Conservation (phyloP, 2,329 filamentous ascomycete genomes). For the Amylocarpus encephaloides region DNA sequence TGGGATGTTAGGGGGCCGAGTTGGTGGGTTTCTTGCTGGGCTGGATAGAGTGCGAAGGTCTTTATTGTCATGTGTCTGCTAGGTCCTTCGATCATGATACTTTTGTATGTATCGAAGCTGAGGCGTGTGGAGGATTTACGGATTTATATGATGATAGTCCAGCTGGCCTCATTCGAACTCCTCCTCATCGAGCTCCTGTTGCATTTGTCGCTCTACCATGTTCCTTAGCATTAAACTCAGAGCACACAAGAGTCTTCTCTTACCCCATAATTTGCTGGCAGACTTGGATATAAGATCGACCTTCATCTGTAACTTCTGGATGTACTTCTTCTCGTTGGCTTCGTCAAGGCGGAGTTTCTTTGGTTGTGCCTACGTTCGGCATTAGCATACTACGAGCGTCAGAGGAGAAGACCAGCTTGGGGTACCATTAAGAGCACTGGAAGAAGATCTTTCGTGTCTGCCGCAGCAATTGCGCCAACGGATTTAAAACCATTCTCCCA, state of each 20-base stretch:
- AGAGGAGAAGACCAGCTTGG: background rate
- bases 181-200: no score
- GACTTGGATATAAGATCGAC: conserved; percentile 62
- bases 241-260: background rate
- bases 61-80: no score
- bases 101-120: no score
- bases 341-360: conserved; percentile 53
- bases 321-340: conserved; percentile 52
- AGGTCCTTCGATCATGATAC: no score
- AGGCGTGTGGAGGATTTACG: no score
- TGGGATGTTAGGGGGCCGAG: no score
- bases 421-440: conserved; percentile 65
- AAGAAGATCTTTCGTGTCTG: conserved; percentile 59
- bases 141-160: no score
- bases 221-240: no score
- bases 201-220: no score
- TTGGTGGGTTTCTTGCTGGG: no score
- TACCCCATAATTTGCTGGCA: conserved; percentile 61
- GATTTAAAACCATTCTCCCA: conserved; percentile 72
- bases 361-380: conserved; percentile 51
- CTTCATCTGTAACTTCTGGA: conserved; percentile 58
- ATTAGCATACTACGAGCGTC: conserved; percentile 4
- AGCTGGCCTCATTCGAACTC: no score
- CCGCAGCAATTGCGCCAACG: conserved; percentile 61
- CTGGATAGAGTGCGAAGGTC: no score